Evolutionary conservation across 768 basidiomycete species (phyloP), one percentile per base, ranked within the genome.

Genomic region (Agrocybe chaxingu): DNA sequence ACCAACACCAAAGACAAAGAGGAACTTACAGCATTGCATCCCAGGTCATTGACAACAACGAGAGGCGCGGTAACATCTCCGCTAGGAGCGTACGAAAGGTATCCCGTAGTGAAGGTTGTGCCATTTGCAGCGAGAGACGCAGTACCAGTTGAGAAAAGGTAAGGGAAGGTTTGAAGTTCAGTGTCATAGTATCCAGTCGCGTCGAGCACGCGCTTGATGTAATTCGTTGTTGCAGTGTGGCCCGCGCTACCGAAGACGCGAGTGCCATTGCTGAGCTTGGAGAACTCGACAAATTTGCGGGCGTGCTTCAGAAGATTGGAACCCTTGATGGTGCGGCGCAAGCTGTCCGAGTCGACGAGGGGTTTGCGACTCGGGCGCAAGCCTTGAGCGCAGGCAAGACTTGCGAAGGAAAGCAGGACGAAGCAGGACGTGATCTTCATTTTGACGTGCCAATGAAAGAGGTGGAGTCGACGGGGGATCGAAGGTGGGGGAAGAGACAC

Each of bases 231-330:
- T 32, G 65, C 60, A 49, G 66, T 66, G 48, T 67, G 65, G 10
- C 63, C 66, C n/a, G 43, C 52, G 11, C 61, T 62, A 13, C 65
- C 67, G 35, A 67, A 67, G 11, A 59, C 60, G 19, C 67, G 63
- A 11, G 61, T 68, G 2, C 62, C 61, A 13, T 57, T 50, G 45
- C 57, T 62, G 41, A 62, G 56, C 30, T 59, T 45, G 8, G 64
- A 61, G 50, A 66, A 69, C 37, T 60, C 45, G 45, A 58, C 55
- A 46, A 69, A 58, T n/a, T 64, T 55, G 30, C 58, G 55, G 1
- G 65, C 64, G 48, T 68, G 67, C 11, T 57, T 58, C 8, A 66
- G 45, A 16, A 66, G 61, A 32, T 59, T 62, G 7, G 42, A 13
- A 48, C 53, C 41, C 43, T 57, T 18, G 48, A 51, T 38, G 12